phyloP scores from a whole-genome alignment of 306 rosid genomes.

The Cicer cuneatum region DNA sequence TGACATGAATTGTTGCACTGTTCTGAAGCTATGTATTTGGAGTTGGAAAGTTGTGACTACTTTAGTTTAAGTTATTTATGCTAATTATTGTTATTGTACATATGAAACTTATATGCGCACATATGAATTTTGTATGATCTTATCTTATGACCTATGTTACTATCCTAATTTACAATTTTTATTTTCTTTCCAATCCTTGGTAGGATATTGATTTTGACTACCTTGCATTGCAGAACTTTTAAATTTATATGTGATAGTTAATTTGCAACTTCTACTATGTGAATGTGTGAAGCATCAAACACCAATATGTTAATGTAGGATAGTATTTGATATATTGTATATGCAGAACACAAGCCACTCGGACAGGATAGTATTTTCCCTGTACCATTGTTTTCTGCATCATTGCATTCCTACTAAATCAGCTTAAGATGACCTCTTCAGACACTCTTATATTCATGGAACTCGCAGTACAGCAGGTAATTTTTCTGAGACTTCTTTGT shows the following conservation, averaged over 20 bases:
- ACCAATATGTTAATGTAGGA: not conserved
- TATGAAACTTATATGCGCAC: not conserved
- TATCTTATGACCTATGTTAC: not conserved
- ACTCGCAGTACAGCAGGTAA: constrained; percentile 78
- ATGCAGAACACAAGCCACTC: not conserved
- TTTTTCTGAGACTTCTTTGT: not conserved
- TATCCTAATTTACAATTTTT: not conserved
- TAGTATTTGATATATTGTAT: not conserved
- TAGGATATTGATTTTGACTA: not conserved
- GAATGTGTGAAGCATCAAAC: not conserved
- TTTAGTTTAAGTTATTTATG: not conserved
- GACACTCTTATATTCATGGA: constrained; percentile 60
- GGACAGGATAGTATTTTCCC: not conserved
- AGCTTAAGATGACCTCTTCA: constrained; percentile 29
- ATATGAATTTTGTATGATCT: not conserved
- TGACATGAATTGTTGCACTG: no score
- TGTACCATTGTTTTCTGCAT: not conserved
- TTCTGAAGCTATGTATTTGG: not conserved
- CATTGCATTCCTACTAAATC: not conserved
- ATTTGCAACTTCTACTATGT: not conserved
- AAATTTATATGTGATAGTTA: not conserved
- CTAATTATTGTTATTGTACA: not conserved
- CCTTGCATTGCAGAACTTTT: not conserved
- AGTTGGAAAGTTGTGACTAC: not conserved
- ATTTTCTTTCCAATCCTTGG: not conserved